These are phyloP conservation scores for Debaryomyces nepalensis DNA, from an alignment of 1,139 yeast species.

Conservation along the genomic window DNA sequence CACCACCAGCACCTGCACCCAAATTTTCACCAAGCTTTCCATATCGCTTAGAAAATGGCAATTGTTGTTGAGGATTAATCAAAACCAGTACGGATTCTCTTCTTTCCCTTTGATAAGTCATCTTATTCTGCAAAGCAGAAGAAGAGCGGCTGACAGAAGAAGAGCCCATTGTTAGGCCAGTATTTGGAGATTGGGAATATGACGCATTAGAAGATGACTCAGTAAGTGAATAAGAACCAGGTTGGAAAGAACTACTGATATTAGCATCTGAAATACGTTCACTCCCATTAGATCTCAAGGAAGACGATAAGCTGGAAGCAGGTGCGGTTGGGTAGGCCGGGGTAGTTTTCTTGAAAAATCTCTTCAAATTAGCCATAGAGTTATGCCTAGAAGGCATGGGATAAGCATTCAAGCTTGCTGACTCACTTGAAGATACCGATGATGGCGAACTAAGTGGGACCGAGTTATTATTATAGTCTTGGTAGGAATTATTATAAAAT, in stretches of 20 bases:
- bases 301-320: constrained; percentile 44
- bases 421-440: constrained; percentile 44
- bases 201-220: constrained; percentile 40
- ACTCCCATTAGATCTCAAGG: constrained; percentile 41
- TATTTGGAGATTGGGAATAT: constrained; percentile 36
- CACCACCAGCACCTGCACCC: constrained; percentile 98
- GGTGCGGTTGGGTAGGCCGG: constrained; percentile 31
- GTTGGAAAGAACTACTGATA: constrained; percentile 23
- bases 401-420: constrained; percentile 29
- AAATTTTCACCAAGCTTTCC: constrained; percentile 82
- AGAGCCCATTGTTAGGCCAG: constrained; percentile 24
- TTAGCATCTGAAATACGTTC: constrained; percentile 19
- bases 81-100: constrained; percentile 43
- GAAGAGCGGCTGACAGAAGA: constrained; percentile 34
- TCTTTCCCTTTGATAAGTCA: constrained; percentile 40
- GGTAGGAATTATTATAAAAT: constrained; percentile 49
- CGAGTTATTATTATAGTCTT: constrained; percentile 11
- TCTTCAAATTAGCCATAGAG: constrained; percentile 74
- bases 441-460: constrained; percentile 42
- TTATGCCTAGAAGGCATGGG: constrained; percentile 53
- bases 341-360: constrained; percentile 59
- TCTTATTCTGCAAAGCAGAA: constrained; percentile 34
- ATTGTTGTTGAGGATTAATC: constrained; percentile 34
- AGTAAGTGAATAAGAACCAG: constrained; percentile 27
- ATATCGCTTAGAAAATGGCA: constrained; percentile 75